Evolutionary conservation across 345 rosid genomes (phyloP), one percentile per base, ranked within the genome.

Genomic region (Brassica cretica): DNA sequence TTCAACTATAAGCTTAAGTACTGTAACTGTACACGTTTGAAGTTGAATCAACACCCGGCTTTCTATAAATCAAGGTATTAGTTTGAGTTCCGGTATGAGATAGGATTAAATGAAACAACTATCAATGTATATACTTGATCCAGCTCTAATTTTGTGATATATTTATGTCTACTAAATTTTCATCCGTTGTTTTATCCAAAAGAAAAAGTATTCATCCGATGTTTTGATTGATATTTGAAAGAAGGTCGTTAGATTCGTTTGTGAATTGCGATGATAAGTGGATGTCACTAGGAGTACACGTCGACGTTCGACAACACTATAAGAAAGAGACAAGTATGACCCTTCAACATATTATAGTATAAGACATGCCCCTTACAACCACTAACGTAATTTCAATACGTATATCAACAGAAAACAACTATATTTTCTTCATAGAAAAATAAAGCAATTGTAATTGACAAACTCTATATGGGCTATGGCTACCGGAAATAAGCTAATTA

Each of bases 251-350:
- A 73, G 71, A 73, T 79, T 79, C 74, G 73, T 11, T 53, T 24
- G 25, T 35, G 51, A 62, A 68, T 79, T 51, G 74, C 68, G 78
- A 79, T 79, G 82, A 79, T 73, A 79, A 79, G 61, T 79, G 82
- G 75, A 68, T 73, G 82, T 79, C 82, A 79, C 82, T 68, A 79
- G 30, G 82, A 70, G 68, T 78, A 79, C 78, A 73, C 71, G 10
- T 68, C 53, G 82, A 79, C 78, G 82, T 73, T 58, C 61, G 78
- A 79, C 82, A 51, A 62, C 82, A 79, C 78, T 79, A 62, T 79
- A 35, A 68, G 71, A 74, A 68, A 69, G 61, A 68, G 78, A 79
- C 82, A 74, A 51, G 53, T 79, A 62, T 68, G 78, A 68, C 74
- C 65, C 24, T 21, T 21, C 24, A 21, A 21, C 24, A 21, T 27